phyloP scores from a whole-genome alignment of 2,329 filamentous ascomycete species.

The Juglanconis oblonga region DNA sequence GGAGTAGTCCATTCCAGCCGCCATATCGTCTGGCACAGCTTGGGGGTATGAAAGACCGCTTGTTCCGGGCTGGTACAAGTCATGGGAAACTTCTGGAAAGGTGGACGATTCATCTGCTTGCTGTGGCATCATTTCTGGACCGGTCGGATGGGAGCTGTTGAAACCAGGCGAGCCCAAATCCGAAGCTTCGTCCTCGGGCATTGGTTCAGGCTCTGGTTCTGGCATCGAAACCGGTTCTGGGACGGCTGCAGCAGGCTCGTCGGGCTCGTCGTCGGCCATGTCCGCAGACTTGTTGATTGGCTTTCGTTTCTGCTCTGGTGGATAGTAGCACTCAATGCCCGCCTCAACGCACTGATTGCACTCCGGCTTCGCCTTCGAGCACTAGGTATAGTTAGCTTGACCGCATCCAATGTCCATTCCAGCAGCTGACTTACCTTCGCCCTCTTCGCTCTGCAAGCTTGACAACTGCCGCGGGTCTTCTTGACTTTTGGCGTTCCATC shows the following conservation, averaged over 20 bases:
- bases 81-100: conserved; percentile 17
- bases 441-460: conserved; percentile 30
- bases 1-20: conserved; percentile 6
- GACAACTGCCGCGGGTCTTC: conserved; percentile 32
- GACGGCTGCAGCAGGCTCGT: neutral
- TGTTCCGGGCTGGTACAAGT: conserved; percentile 29
- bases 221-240: neutral
- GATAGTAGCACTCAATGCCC: conserved; percentile 18
- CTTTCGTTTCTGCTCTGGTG: conserved; percentile 6
- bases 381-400: conserved; percentile 17
- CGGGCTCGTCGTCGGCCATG: neutral
- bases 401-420: neutral
- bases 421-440: conserved; percentile 22
- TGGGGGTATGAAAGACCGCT: conserved; percentile 25
- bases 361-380: conserved; percentile 33
- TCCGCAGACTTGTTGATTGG: conserved; percentile 1
- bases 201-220: neutral
- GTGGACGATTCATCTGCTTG: conserved; percentile 19
- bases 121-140: conserved; percentile 26
- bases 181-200: conserved; percentile 13
- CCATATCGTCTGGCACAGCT: conserved; percentile 4
- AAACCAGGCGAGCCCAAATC: conserved; percentile 19
- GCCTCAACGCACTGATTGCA: conserved; percentile 27
- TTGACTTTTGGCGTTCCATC: conserved; percentile 23
- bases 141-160: conserved; percentile 19